Evolutionary conservation across 2,329 filamentous ascomycete genomes (phyloP).

Genomic region (Fusarium sp.): DNA sequence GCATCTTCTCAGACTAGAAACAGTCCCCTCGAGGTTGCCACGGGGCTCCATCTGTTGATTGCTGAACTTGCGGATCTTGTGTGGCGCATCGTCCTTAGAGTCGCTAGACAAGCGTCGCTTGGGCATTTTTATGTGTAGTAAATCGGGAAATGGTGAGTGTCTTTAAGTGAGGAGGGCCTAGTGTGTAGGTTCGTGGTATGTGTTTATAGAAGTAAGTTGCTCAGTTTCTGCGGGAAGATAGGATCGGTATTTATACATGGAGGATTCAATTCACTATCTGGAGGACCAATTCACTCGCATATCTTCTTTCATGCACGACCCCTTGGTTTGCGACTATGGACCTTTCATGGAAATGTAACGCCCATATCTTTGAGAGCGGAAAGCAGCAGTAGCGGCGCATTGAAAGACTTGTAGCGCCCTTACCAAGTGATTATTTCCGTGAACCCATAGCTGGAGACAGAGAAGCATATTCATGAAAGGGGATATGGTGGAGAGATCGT

Average conservation of each 20-base stretch:
- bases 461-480: background rate
- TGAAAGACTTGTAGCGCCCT: background rate
- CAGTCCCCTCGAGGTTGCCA: background rate
- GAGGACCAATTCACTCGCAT: fast-evolving
- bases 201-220: background rate
- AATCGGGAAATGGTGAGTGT: too few species aligned
- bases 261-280: background rate
- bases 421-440: background rate
- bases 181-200: background rate
- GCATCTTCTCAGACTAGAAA: background rate
- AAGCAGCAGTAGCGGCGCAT: background rate
- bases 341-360: background rate
- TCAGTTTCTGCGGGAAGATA: background rate
- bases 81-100: background rate
- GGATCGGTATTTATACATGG: background rate
- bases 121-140: background rate
- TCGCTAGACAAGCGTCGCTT: background rate
- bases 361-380: background rate
- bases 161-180: background rate
- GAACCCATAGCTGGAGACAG: background rate
- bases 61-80: background rate
- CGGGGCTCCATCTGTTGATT: background rate
- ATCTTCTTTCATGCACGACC: background rate
- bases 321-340: background rate
- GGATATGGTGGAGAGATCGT: background rate